Percentiles rank a stretch among this genome's conserved stretches.
These are phyloP conservation scores for Trichoderma koningiopsis DNA, from an alignment of 2,329 filamentous ascomycete species.

Conservation along the genomic window DNA sequence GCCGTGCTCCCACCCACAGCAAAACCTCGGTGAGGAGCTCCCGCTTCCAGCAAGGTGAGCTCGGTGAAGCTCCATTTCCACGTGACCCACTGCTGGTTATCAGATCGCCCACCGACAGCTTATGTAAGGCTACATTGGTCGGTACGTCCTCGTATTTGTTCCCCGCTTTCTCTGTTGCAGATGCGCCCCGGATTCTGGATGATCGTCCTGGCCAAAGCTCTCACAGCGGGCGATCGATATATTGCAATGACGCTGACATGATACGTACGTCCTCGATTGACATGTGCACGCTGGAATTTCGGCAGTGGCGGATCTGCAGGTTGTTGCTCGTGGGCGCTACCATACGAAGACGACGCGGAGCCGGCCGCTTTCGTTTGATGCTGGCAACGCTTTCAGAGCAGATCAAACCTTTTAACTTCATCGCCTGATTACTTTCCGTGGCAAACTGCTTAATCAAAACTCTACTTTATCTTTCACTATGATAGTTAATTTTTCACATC, in stretches of 20 bases:
- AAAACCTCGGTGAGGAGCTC: constrained; percentile 16
- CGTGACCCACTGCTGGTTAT: constrained; percentile 9
- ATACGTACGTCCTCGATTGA: constrained; percentile 7
- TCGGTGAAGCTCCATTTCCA: constrained; percentile 13
- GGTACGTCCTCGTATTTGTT: not conserved
- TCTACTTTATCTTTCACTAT: not conserved
- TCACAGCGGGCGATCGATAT: constrained; percentile 16
- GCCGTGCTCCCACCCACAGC: not conserved
- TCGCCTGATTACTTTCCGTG: not conserved
- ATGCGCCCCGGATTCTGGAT: constrained; percentile 20
- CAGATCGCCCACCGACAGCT: not conserved
- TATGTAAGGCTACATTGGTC: not conserved
- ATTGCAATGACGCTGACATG: constrained; percentile 23
- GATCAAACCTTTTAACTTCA: not conserved
- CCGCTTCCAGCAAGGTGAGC: not conserved
- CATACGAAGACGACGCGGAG: not conserved
- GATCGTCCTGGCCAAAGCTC: constrained; percentile 15
- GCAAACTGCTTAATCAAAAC: not conserved
- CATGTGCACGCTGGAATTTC: not conserved
- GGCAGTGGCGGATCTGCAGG: constrained; percentile 6
- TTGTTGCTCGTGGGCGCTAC: not conserved
- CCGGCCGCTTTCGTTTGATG: constrained; percentile 11
- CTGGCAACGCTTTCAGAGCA: not conserved
- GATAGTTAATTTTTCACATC: not conserved
- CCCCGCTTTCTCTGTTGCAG: constrained; percentile 20